Percentiles rank a stretch among this genome's conserved stretches.
phyloP scores from a whole-genome alignment of 345 rosid species.

The Reutealis trisperma region DNA sequence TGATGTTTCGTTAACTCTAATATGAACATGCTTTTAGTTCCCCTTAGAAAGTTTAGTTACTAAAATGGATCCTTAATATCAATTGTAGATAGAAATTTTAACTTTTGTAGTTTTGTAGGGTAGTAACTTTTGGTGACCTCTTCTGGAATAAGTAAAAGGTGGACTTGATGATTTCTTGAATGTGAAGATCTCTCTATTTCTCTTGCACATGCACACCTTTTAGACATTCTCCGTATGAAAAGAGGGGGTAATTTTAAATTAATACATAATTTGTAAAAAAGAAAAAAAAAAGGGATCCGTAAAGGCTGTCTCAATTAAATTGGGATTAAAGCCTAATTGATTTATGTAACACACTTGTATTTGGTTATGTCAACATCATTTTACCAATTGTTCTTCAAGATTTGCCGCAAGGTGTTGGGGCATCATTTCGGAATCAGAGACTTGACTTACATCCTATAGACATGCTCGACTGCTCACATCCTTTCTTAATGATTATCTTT shows the following conservation, averaged over 20 bases:
- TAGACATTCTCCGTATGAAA: not conserved
- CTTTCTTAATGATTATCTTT: not conserved
- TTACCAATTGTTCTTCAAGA: not conserved
- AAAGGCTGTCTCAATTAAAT: not conserved
- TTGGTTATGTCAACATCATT: not conserved
- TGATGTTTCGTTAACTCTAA: not conserved
- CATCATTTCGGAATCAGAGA: not conserved
- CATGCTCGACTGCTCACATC: not conserved
- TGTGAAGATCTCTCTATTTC: not conserved
- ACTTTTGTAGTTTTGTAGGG: not conserved
- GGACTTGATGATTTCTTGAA: not conserved
- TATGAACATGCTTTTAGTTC: not conserved
- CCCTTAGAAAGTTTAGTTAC: not conserved
- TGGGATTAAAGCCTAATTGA: not conserved
- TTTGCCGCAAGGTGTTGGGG: not conserved
- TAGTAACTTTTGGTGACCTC: not conserved
- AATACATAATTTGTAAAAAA: not conserved
- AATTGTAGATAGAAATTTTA: not conserved
- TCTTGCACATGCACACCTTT: not conserved
- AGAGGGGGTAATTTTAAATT: not conserved
- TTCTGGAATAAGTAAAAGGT: not conserved
- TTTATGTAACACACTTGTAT: not conserved
- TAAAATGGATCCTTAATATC: not conserved
- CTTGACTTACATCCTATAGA: not conserved
- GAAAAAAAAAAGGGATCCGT: not conserved